phyloP scores from a whole-genome alignment of 2,329 filamentous ascomycete species.

The Fusarium praegraminearum region DNA sequence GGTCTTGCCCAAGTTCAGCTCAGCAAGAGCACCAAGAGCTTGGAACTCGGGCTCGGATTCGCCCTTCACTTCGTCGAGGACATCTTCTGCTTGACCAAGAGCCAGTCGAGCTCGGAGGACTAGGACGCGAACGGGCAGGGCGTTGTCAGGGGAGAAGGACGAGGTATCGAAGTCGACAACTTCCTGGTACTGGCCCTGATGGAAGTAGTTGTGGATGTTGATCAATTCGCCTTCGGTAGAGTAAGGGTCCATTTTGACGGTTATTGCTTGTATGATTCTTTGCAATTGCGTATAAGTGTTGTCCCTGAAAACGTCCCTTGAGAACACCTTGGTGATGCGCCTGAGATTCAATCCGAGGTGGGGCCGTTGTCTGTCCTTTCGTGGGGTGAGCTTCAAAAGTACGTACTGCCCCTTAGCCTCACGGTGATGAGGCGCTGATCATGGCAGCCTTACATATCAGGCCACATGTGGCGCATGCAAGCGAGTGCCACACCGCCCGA shows the following conservation, averaged over 20 bases:
- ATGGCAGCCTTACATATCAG: constrained; percentile 44
- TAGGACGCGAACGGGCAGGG: constrained; percentile 79
- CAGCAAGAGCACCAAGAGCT: constrained; percentile 81
- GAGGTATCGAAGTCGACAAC: constrained; percentile 88
- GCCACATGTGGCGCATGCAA: constrained; percentile 45
- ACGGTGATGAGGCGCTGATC: constrained; percentile 38
- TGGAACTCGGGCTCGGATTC: constrained; percentile 77
- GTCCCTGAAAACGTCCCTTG: constrained; percentile 40
- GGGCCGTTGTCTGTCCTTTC: constrained; percentile 46
- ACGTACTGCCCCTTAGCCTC: constrained; percentile 41
- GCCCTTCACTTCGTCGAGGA: constrained; percentile 75
- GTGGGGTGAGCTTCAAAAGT: constrained; percentile 39
- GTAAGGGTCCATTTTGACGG: constrained; percentile 73
- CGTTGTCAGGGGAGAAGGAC: constrained; percentile 82
- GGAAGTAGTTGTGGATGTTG: constrained; percentile 77
- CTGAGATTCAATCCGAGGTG: constrained; percentile 43
- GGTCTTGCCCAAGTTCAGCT: constrained; percentile 69
- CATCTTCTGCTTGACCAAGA: constrained; percentile 80
- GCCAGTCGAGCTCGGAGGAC: constrained; percentile 86
- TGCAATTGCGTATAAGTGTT: constrained; percentile 26
- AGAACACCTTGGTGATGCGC: constrained; percentile 51
- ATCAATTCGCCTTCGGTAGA: constrained; percentile 78
- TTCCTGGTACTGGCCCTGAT: constrained; percentile 85
- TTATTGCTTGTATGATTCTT: constrained; percentile 31
- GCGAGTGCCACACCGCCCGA: constrained; percentile 48